phyloP scores from a whole-genome alignment of 2,329 filamentous ascomycete species.

The Penicillium sp. region DNA sequence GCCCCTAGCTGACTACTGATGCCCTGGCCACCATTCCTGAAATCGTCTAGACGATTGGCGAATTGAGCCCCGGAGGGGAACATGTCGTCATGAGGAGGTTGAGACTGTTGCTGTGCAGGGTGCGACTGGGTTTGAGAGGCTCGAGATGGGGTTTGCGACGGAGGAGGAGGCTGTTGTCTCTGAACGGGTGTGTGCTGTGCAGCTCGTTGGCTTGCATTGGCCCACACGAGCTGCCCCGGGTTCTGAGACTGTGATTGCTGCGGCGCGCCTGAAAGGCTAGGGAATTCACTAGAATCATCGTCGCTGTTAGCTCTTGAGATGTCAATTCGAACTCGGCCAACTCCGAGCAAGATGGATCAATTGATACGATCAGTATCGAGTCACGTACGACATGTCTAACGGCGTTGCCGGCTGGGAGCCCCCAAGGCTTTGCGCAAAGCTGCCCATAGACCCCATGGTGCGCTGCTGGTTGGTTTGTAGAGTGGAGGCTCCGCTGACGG shows the following conservation, averaged over 20 bases:
- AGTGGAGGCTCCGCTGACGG: conserved; percentile 53
- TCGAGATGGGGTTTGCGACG: conserved; percentile 43
- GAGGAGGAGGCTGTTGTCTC: conserved; percentile 47
- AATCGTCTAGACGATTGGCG: conserved; percentile 53
- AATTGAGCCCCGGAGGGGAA: conserved; percentile 52
- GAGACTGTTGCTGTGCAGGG: conserved; percentile 44
- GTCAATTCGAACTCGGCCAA: background rate
- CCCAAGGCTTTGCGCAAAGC: conserved; percentile 57
- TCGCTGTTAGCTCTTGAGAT: conserved; percentile 11
- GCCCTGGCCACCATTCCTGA: conserved; percentile 56
- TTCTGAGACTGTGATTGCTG: conserved; percentile 54
- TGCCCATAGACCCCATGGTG: conserved; percentile 51
- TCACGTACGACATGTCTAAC: conserved; percentile 57
- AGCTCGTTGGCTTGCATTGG: conserved; percentile 55
- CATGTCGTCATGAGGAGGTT: conserved; percentile 48
- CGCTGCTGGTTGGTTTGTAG: conserved; percentile 52
- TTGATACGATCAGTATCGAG: background rate
- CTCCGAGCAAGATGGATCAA: background rate
- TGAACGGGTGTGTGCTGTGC: conserved; percentile 55
- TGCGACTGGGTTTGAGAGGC: conserved; percentile 41
- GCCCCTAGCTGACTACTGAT: conserved; percentile 53
- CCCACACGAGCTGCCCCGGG: conserved; percentile 55
- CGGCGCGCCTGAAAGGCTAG: conserved; percentile 57
- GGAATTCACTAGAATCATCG: conserved; percentile 55
- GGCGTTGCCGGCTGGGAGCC: conserved; percentile 54